phyloP scores from a whole-genome alignment of 768 basidiomycete species.

The Lanmaoa rubissima region DNA sequence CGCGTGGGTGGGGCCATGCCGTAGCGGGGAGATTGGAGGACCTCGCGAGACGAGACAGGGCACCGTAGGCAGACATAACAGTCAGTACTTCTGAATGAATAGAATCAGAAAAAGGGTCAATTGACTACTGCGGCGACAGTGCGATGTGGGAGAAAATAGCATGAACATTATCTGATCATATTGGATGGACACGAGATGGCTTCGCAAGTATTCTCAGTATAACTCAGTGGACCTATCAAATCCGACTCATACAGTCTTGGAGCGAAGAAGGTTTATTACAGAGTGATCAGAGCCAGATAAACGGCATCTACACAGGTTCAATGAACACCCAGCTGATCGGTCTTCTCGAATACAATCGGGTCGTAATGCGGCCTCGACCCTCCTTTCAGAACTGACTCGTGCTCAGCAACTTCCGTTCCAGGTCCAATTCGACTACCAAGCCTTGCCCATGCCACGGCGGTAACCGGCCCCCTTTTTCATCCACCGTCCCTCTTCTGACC shows the following conservation, averaged over 20 bases:
- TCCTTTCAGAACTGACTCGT: slow-evolving; percentile 40
- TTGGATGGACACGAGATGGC: not conserved
- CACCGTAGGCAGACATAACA: slow-evolving; percentile 69
- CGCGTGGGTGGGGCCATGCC: slow-evolving; percentile 40
- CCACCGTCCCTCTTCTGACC: slow-evolving; percentile 36
- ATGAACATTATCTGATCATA: not conserved
- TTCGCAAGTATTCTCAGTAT: not conserved
- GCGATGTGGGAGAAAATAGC: not conserved
- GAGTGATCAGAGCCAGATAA: not conserved
- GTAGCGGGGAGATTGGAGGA: slow-evolving; percentile 43
- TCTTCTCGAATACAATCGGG: not conserved
- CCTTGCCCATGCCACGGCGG: slow-evolving; percentile 48
- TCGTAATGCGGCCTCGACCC: not conserved
- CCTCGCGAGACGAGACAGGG: slow-evolving; percentile 39
- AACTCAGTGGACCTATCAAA: slow-evolving; percentile 1
- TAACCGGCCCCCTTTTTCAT: slow-evolving; percentile 16
- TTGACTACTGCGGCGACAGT: not conserved
- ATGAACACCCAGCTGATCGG: not conserved
- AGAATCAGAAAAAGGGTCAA: not conserved
- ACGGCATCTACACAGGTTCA: not conserved
- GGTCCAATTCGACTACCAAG: slow-evolving; percentile 54
- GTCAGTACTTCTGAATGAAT: not conserved
- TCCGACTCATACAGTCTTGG: not conserved
- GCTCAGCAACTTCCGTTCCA: slow-evolving; percentile 46
- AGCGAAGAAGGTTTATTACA: not conserved